phyloP scores from a whole-genome alignment of 192 early-diverging fungal genomes.

The Umbelopsis ramanniana region DNA sequence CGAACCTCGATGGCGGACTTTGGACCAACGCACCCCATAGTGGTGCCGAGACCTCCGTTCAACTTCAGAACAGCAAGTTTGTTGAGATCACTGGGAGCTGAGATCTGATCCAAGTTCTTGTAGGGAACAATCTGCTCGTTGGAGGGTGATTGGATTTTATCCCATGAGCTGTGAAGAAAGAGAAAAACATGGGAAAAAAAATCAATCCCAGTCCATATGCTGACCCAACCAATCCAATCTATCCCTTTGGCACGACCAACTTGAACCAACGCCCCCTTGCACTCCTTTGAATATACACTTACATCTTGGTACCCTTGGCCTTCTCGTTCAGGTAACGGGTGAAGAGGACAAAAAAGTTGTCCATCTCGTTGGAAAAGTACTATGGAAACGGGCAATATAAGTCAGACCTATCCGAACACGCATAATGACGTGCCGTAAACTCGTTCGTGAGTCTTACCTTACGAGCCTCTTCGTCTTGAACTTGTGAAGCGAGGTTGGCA shows the following conservation, averaged over 20 bases:
- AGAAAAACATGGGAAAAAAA: neutral
- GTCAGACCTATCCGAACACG: neutral
- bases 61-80: slow-evolving; percentile 99
- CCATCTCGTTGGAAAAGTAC: slow-evolving; percentile 82
- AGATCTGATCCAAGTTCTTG: slow-evolving; percentile 61
- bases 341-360: slow-evolving; percentile 83
- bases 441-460: slow-evolving; percentile 40
- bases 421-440: slow-evolving; percentile 16
- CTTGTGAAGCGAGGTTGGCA: slow-evolving; percentile 58
- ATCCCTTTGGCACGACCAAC: neutral
- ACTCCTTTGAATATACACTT: slow-evolving; percentile 31
- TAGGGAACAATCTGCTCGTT: slow-evolving; percentile 89
- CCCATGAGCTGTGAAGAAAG: slow-evolving; percentile 72
- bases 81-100: slow-evolving; percentile 64
- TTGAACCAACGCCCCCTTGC: neutral
- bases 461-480: slow-evolving; percentile 63
- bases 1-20: slow-evolving; percentile 99
- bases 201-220: too few relatives aligned
- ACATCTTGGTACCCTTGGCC: slow-evolving; percentile 79
- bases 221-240: too few relatives aligned
- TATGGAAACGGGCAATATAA: slow-evolving; percentile 22
- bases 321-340: slow-evolving; percentile 86
- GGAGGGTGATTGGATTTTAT: slow-evolving; percentile 90
- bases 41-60: slow-evolving; percentile 98
- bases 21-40: slow-evolving; percentile 99